Conservation (phyloP, 345 rosid genomes). For the Hibiscus tridactylites region DNA sequence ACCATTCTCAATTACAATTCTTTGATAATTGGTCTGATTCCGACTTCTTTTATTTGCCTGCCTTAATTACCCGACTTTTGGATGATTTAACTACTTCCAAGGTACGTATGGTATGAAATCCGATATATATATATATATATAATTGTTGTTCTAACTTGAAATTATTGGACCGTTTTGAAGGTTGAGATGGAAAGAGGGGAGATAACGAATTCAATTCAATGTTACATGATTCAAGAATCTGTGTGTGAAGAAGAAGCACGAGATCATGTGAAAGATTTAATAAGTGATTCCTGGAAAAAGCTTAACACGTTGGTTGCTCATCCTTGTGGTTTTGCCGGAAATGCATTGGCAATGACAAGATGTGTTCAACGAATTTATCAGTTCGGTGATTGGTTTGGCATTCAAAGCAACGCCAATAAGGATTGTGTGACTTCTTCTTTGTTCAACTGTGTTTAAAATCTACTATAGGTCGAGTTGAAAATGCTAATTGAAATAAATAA, state of each 20-base stretch:
- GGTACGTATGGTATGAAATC: not conserved
- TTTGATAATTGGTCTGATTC: not conserved
- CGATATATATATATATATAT: no score
- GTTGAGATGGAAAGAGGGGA: slow-evolving; percentile 15
- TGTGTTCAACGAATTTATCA: not conserved
- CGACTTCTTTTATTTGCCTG: not conserved
- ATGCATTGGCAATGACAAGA: not conserved
- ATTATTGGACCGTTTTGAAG: not conserved
- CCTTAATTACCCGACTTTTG: not conserved
- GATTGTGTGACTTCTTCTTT: not conserved
- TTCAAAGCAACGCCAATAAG: not conserved
- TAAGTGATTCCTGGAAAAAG: slow-evolving; percentile 1
- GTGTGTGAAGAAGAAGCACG: slow-evolving; percentile 15
- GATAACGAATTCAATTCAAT: not conserved
- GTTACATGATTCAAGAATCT: slow-evolving; percentile 1
- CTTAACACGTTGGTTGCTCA: not conserved
- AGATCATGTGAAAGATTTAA: slow-evolving; percentile 1
- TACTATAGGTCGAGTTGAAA: no score
- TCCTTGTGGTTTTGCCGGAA: not conserved
- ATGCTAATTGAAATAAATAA: no score
- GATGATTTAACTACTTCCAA: slow-evolving; percentile 7
- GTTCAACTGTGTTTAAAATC: not conserved
- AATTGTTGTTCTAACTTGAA: not conserved
- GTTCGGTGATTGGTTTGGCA: slow-evolving; percentile 2
- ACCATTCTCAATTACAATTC: not conserved